Evolutionary conservation across 805 yeast species (phyloP), one percentile per base, ranked within the genome.

Genomic region (Ogataea glucozyma): DNA sequence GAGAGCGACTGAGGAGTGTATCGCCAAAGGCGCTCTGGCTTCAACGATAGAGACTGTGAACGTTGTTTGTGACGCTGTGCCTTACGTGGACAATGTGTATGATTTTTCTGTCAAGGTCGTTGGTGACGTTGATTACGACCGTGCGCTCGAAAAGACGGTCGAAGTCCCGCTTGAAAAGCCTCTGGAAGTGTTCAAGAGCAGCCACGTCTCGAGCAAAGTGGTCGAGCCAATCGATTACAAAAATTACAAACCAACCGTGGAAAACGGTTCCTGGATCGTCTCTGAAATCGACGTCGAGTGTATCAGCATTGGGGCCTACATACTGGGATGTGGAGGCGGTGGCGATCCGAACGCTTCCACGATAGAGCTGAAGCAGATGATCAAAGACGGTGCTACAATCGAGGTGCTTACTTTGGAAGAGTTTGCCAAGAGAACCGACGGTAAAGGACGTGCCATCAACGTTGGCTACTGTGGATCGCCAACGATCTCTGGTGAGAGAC

Each of bases 301-400:
- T 41, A 52, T 73, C 10, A 54, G 68, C 21, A 61, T 66, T 39
- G 78, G 78, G 12, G 46, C 51, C 6, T 72, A 71, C 43, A 69
- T 72, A 32, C 61, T 72, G 4, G 77, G 76, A 3, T 68, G 73
- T 52, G 77, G 76, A 2, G 77, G 77, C 13, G 77, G 77, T 26
- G 76, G 77, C 32, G 64, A 66, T 32, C 45, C 76, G 21, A 65
- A 69, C 52, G 57, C 71, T 6, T 49, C 54, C 12, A 66, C 49
- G 33, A 56, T 72, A 5, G 68, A 64, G 35, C 43, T 63, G 3
- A 57, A 67, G 38, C 64, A 62, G 38, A 42, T 61, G 45, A 44
- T 71, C 13, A 44, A 65, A 26, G 44, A 53, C 10, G 78, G 76
- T 6, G 61, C 53, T 12, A 40, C 34, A 7, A 60, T 70, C 14